Base-by-base conservation (phyloP, 1,284 basidiomycete species). In the Lentinula novae-zelandiae region DNA sequence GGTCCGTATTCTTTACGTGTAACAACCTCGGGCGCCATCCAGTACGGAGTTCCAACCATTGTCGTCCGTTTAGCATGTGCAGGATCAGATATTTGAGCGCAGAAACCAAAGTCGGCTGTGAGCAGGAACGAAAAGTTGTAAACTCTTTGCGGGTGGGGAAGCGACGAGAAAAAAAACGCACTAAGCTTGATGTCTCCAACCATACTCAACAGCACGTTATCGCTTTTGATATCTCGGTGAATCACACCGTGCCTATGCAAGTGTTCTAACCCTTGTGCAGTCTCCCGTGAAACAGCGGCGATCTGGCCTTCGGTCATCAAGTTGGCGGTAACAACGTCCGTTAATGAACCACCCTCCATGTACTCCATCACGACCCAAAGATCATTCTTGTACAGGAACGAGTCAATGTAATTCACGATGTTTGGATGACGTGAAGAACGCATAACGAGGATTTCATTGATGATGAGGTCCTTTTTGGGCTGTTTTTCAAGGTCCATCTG, bases 351-450 rank as follows among this genome's bases (percentile, higher is more conserved):
- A 51, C 96, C 96, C 77, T 98, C 96, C 96, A 99, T 98, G 77
- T 97, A 99, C 80, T 99, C 96, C 96, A 98, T 99, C 62, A 99
- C 95, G 55, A 98, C 96, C 97, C 97, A 99, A 2, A 99, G 83
- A 72, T 98, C 96, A 72, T 97, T 98, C 80, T 94, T 95, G 80
- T 95, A 86, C 46, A 99, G 77, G 84, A 98, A 99, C 13, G 95
- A 97, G 75, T 99, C 97, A 70, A 98, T 98, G 76, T 94, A 99
- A 76, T 98, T 99, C 79, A 99, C 97, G 68, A 99, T 98, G 75
- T 99, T 99, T 17, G 93, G 92, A 73, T 99, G 96, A 40, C 92
- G 84, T 15, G 93, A 95, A 53, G 95, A 90, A 50, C 95, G 92
- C 96, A 99, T 98, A 72, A 98, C 96, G 67, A 98, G 86, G 66